phyloP scores from a whole-genome alignment of 164 flowering plant species.

The Stephania japonica region DNA sequence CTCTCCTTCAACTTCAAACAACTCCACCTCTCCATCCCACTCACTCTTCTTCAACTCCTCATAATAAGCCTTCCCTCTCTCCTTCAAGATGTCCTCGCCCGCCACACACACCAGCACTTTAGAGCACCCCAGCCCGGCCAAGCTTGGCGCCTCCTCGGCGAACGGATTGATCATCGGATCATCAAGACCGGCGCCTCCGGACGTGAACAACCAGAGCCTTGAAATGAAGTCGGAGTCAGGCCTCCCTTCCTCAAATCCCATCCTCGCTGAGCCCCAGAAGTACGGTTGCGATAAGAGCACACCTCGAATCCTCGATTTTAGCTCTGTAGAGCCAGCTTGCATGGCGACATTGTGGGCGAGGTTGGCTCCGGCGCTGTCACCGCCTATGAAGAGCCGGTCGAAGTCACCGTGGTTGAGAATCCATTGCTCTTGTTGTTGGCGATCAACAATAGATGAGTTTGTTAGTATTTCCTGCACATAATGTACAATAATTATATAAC shows the following conservation, averaged over 20 bases:
- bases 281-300: constrained; percentile 17
- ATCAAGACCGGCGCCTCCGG: constrained; percentile 22
- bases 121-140: constrained; percentile 30
- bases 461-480: no score
- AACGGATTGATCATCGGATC: constrained; percentile 37
- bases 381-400: constrained; percentile 33
- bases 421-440: constrained; percentile 23
- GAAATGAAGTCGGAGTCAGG: background rate
- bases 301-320: constrained; percentile 13
- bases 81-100: constrained; percentile 31
- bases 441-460: no score
- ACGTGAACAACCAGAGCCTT: constrained; percentile 10
- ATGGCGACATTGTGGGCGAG: constrained; percentile 31
- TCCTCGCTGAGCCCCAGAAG: constrained; percentile 29
- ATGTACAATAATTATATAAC: no score
- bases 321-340: constrained; percentile 4
- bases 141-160: constrained; percentile 26
- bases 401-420: constrained; percentile 35
- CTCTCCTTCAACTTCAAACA: constrained; percentile 35
- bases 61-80: constrained; percentile 24
- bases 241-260: constrained; percentile 14
- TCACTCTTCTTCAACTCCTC: constrained; percentile 32
- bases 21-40: constrained; percentile 43
- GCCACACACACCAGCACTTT: constrained; percentile 36
- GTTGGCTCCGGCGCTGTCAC: constrained; percentile 63